Conservation (phyloP, 306 rosid species). For the Quillaja saponaria region DNA sequence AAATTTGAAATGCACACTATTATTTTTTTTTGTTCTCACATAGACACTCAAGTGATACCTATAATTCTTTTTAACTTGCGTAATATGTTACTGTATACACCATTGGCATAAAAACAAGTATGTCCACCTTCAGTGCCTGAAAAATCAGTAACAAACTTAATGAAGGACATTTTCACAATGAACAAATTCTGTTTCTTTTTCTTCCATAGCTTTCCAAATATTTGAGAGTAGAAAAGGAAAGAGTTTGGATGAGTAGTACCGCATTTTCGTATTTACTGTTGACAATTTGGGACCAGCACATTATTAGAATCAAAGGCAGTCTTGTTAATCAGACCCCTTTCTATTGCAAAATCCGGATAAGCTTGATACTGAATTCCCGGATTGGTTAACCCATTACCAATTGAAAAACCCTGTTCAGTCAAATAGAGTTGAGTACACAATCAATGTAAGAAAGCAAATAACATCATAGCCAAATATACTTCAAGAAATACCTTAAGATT, state of each 20-base stretch:
- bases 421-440: not conserved
- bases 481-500: slow-evolving; percentile 62
- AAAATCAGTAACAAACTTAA: slow-evolving; percentile 26
- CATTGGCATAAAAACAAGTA: slow-evolving; percentile 44
- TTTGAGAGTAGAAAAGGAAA: not conserved
- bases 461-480: not conserved
- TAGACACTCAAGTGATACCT: not conserved
- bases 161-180: not conserved
- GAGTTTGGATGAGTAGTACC: slow-evolving; percentile 42
- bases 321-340: slow-evolving; percentile 51
- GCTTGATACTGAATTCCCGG: slow-evolving; percentile 84
- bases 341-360: slow-evolving; percentile 71
- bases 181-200: not conserved
- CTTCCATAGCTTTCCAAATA: not conserved
- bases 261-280: slow-evolving; percentile 50
- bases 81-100: slow-evolving; percentile 56
- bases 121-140: slow-evolving; percentile 66
- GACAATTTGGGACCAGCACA: slow-evolving; percentile 57
- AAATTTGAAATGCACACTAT: slow-evolving; percentile 14
- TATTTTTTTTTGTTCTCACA: not conserved
- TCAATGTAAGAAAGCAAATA: slow-evolving; percentile 4
- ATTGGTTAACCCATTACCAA: slow-evolving; percentile 85
- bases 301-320: slow-evolving; percentile 49
- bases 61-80: slow-evolving; percentile 46
- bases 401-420: slow-evolving; percentile 77